These are phyloP conservation scores for Fusarium haematococcum DNA, from an alignment of 2,329 filamentous ascomycete species.

Conservation along the genomic window DNA sequence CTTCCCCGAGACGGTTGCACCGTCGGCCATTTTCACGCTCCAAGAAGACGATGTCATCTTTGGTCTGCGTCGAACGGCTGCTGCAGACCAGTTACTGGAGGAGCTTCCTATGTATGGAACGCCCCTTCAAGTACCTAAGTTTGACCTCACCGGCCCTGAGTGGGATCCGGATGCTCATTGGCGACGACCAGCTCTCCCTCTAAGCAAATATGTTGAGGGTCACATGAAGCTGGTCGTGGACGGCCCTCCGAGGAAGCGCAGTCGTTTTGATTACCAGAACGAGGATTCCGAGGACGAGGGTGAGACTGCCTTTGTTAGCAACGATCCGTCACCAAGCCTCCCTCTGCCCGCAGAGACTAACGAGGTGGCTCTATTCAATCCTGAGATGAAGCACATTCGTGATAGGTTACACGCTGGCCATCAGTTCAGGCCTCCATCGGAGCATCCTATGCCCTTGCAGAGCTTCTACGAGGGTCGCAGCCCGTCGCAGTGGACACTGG, in stretches of 20 bases:
- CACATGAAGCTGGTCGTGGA: conserved; percentile 77
- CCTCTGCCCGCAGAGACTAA: conserved; percentile 75
- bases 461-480: conserved; percentile 89
- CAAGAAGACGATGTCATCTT: conserved; percentile 86
- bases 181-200: conserved; percentile 81
- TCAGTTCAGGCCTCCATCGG: conserved; percentile 91
- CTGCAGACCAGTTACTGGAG: conserved; percentile 80
- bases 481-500: conserved; percentile 90
- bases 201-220: conserved; percentile 88
- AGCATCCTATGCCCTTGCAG: conserved; percentile 89
- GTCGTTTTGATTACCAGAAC: conserved; percentile 83
- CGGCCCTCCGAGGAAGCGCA: conserved; percentile 78
- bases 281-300: conserved; percentile 75
- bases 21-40: conserved; percentile 86
- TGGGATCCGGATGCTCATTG: conserved; percentile 77
- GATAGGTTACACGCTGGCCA: conserved; percentile 92
- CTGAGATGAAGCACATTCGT: conserved; percentile 88
- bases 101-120: conserved; percentile 85
- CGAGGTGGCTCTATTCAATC: conserved; percentile 87
- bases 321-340: conserved; percentile 58
- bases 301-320: conserved; percentile 67
- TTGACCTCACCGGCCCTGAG: conserved; percentile 68
- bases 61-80: conserved; percentile 77
- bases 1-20: conserved; percentile 67
- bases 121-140: conserved; percentile 68